These are phyloP conservation scores for Neurospora sp. DNA, from an alignment of 2,329 filamentous ascomycete genomes.

Conservation along the genomic window DNA sequence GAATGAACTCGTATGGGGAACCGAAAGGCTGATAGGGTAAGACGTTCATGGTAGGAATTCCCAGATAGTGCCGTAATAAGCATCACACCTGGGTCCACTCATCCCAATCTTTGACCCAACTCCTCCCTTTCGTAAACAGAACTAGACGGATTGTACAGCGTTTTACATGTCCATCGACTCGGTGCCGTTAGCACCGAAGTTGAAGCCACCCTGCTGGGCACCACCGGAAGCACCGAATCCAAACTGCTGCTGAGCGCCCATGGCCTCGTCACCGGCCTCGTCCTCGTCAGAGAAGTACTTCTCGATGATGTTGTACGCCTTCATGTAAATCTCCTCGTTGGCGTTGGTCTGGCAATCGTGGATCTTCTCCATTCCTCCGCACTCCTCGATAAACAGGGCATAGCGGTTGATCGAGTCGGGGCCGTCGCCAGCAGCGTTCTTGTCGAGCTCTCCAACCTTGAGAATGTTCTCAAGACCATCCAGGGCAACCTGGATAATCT, in stretches of 20 bases:
- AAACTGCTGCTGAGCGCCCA: conserved; percentile 70
- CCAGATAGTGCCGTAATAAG: background rate
- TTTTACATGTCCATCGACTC: conserved; percentile 58
- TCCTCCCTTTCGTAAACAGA: background rate
- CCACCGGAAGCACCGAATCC: conserved; percentile 54
- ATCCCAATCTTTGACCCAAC: background rate
- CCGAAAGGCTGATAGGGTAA: background rate
- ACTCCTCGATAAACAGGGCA: conserved; percentile 96
- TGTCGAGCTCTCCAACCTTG: conserved; percentile 98
- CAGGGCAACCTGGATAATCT: conserved; percentile 98
- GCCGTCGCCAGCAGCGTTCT: conserved; percentile 70
- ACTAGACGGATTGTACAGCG: background rate
- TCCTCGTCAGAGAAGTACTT: conserved; percentile 99
- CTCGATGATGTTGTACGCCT: conserved; percentile 99
- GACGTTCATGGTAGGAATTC: background rate
- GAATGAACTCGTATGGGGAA: background rate
- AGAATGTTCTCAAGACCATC: conserved; percentile 98
- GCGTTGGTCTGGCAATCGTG: conserved; percentile 99
- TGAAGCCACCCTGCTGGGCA: conserved; percentile 76
- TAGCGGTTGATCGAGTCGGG: conserved; percentile 86
- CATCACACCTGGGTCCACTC: background rate
- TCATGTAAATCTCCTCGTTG: conserved; percentile 99
- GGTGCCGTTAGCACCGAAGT: conserved; percentile 64
- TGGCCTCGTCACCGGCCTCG: conserved; percentile 74
- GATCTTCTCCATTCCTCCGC: conserved; percentile 99